A percentile compares a stretch with the other conserved stretches of the same genome.
These are phyloP conservation scores for Tylopilus sp. DNA, from an alignment of 768 basidiomycete genomes.

Conservation along the genomic window DNA sequence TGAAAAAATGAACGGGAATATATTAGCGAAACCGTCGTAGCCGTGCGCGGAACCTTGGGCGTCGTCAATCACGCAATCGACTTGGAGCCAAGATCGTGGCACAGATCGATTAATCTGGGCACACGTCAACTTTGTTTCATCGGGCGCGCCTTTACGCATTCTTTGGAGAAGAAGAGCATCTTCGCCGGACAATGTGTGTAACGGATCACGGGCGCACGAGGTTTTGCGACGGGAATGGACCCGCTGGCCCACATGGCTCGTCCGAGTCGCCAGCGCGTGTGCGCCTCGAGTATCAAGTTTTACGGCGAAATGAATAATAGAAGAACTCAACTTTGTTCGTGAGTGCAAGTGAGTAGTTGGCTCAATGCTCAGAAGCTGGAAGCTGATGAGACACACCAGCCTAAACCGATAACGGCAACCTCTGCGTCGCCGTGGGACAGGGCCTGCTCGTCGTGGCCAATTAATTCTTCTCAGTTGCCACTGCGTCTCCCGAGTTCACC, in stretches of 20 bases:
- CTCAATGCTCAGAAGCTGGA: background rate
- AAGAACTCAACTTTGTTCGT: slow-evolving; percentile 2
- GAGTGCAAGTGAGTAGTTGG: background rate
- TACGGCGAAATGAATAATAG: background rate
- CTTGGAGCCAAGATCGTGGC: background rate
- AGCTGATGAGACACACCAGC: no score
- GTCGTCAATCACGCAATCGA: background rate
- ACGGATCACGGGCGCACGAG: background rate
- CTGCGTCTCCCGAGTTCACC: background rate
- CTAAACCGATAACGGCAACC: background rate
- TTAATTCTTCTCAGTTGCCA: no score
- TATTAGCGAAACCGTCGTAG: background rate
- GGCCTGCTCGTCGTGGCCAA: no score
- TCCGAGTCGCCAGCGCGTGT: background rate
- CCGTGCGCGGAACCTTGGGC: background rate
- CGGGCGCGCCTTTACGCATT: background rate
- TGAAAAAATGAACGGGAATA: background rate
- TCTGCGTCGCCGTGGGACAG: slow-evolving; percentile 22
- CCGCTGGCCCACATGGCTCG: no score
- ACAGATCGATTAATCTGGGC: background rate
- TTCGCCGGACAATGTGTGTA: background rate
- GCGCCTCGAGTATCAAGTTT: background rate
- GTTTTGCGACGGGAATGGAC: background rate
- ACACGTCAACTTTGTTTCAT: background rate
- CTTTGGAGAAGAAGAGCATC: background rate